Evolutionary conservation across 345 rosid genomes (phyloP), one percentile per base, ranked within the genome.

Genomic region (Fremontodendron californicum): DNA sequence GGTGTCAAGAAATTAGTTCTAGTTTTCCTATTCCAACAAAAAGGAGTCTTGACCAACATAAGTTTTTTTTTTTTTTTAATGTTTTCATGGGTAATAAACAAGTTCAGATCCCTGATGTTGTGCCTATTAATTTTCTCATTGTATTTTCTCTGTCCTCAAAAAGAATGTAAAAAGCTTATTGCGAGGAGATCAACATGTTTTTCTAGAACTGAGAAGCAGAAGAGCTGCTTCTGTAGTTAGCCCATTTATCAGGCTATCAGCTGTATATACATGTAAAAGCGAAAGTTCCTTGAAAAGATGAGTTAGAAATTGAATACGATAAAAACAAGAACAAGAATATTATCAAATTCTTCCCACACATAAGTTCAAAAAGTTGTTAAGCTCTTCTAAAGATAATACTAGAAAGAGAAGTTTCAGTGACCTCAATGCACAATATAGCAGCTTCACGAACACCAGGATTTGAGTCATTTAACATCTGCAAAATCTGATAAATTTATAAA

Each of bases 381-480:
- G 35, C 29, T 60, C 40, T 52, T 37, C 40, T 4, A 39, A 62
- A 74, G 31, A 52, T 18, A 21, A 46, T n/a, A 73, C 37, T 8
- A 80, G 43, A 15, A 66, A 23, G 57, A 51, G 42, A 71, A 13
- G 23, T 74, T 43, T 16, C 62, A 78, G 79, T 74, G 57, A 92
- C 99, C 99, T 94, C 97, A 64, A 94, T 90, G 88, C 99, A 96
- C 75, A 85, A 82, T 80, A 94, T 87, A 77, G 98, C 97, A 74
- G 97, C 97, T 86, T 94, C 99, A 77, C 98, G 90, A 75, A 96
- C 99, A 71, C 91, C 86, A 45, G 83, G 93, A 87, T 96, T 96
- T 19, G 95, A 83, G 80, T 96, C 98, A 85, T 82, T 96, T 83
- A 94, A 82, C 97, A 94, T 92, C 85, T 92, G 97, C 84, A 96